A percentile compares a stretch with the other conserved stretches of the same genome.
These are phyloP conservation scores for Paxillus ammoniavirescens DNA, from an alignment of 768 basidiomycete genomes.

Conservation along the genomic window DNA sequence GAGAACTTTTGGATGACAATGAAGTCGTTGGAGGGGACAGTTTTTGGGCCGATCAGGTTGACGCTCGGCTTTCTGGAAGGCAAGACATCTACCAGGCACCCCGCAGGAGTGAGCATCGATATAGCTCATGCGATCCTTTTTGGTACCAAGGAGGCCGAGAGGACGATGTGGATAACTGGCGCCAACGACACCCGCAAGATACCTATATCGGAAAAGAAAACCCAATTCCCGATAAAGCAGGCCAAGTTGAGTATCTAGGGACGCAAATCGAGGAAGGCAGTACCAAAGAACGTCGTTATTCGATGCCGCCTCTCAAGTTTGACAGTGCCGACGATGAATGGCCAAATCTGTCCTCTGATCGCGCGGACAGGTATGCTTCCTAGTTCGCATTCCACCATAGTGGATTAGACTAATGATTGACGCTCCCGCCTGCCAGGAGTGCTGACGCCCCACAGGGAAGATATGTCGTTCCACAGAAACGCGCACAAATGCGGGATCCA, in stretches of 20 bases:
- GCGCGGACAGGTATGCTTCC: neutral
- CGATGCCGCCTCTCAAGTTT: neutral
- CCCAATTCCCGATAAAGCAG: neutral
- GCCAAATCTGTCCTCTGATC: neutral
- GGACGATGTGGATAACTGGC: constrained; percentile 12
- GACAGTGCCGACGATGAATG: neutral
- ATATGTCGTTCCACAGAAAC: constrained; percentile 23
- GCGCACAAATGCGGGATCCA: neutral
- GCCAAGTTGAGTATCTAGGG: neutral
- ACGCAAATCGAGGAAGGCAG: neutral
- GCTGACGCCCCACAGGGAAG: neutral
- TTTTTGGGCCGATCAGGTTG: constrained; percentile 11
- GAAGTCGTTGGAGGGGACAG: constrained; percentile 2
- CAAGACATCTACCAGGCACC: neutral
- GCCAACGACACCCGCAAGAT: neutral
- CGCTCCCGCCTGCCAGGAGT: neutral
- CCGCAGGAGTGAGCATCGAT: neutral
- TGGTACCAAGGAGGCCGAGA: constrained; percentile 4
- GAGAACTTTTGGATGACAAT: neutral
- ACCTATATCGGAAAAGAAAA: neutral
- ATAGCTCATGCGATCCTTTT: neutral
- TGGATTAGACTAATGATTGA: neutral
- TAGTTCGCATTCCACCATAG: neutral
- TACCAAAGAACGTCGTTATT: constrained; percentile 3
- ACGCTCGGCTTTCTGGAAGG: neutral